These are phyloP conservation scores for Diaporthe ilicicola DNA, from an alignment of 2,329 filamentous ascomycete genomes.

Conservation along the genomic window DNA sequence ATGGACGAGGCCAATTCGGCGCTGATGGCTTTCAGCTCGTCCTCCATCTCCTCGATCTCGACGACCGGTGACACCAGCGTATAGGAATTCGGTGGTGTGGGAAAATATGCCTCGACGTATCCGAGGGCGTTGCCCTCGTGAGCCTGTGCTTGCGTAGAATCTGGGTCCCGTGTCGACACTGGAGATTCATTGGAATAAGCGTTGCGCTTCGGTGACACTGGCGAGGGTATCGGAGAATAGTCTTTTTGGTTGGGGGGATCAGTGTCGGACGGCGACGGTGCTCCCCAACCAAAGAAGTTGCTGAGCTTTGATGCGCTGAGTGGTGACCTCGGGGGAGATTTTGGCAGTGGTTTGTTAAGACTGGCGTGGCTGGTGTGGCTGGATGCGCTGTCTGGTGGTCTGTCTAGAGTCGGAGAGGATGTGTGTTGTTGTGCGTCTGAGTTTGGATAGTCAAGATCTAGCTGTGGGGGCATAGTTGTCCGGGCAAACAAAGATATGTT, in stretches of 20 bases:
- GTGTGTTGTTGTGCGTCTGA: slow-evolving; percentile 37
- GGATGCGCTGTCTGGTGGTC: slow-evolving; percentile 35
- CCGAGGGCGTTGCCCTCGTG: slow-evolving; percentile 53
- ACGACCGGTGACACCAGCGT: slow-evolving; percentile 45
- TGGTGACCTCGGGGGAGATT: slow-evolving; percentile 65
- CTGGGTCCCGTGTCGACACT: slow-evolving; percentile 47
- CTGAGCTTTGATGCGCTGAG: slow-evolving; percentile 55
- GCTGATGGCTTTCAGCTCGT: slow-evolving; percentile 92
- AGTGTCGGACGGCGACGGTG: slow-evolving; percentile 53
- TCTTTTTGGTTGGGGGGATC: slow-evolving; percentile 61
- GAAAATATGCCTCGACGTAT: slow-evolving; percentile 61
- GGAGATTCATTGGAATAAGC: slow-evolving; percentile 53
- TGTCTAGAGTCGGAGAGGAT: slow-evolving; percentile 36
- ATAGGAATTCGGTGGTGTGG: slow-evolving; percentile 54
- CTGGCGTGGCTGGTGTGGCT: slow-evolving; percentile 38
- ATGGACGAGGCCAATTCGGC: slow-evolving; percentile 92
- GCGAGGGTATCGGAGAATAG: slow-evolving; percentile 59
- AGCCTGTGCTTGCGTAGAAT: slow-evolving; percentile 52
- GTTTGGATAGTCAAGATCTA: slow-evolving; percentile 57
- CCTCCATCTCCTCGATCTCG: slow-evolving; percentile 88
- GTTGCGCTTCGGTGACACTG: slow-evolving; percentile 53
- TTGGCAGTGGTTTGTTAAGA: slow-evolving; percentile 64
- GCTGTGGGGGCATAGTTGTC: slow-evolving; percentile 61
- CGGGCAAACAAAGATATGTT: slow-evolving; percentile 59
- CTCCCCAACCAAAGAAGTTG: slow-evolving; percentile 63